Evolutionary conservation across 441 rosid genomes (phyloP), one percentile per base, ranked within the genome.

Genomic region (Gossypium laxum): DNA sequence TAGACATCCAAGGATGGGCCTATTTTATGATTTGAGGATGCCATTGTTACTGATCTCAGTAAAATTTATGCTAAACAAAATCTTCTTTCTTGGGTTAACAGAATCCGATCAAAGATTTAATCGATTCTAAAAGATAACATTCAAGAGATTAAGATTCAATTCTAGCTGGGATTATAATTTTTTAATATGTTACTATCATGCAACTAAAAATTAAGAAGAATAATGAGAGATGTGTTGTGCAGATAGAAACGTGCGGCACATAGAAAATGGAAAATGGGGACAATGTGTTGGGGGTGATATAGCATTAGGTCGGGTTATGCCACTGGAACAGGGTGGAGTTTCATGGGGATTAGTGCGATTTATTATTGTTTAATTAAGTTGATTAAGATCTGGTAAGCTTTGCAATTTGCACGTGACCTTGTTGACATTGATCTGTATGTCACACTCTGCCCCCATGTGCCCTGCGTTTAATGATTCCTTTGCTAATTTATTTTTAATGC

Each of bases 321-420:
- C 51, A 73, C 24, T 45, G 50, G 30, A 58, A 45, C 30, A 3
- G 11, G 71, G 65, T 11, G 18, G 62, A 10, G 2, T 24, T 22
- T 48, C 5, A 12, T 24, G 34, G 45, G 54, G 54, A 19, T 51
- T 26, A 0, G 43, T 47, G 54, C 18, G 30, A 8, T 59, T 48
- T 58, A 60, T 30, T 59, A 22, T 48, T 38, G 54, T 66, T 41
- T 14, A 18, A 59, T 38, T 26, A 41, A 61, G 55, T 4, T 8
- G 47, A 38, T 18, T 14, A 51, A 6, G 61, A 57, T 57, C 61
- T 24, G 32, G 4, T 24, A 24, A 57, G 34, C 48, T 18, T 21
- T 56, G 60, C 30, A 10, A 55, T 55, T 5, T 24, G 62, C 78
- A 71, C 72, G 75, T 76, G 71, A 50, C 18, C 21, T 2, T 76